A percentile compares a stretch with the other conserved stretches of the same genome.
Evolutionary conservation across 2,329 filamentous ascomycete genomes (phyloP).

Genomic region (Dryadomyces quercus-mongolicae): DNA sequence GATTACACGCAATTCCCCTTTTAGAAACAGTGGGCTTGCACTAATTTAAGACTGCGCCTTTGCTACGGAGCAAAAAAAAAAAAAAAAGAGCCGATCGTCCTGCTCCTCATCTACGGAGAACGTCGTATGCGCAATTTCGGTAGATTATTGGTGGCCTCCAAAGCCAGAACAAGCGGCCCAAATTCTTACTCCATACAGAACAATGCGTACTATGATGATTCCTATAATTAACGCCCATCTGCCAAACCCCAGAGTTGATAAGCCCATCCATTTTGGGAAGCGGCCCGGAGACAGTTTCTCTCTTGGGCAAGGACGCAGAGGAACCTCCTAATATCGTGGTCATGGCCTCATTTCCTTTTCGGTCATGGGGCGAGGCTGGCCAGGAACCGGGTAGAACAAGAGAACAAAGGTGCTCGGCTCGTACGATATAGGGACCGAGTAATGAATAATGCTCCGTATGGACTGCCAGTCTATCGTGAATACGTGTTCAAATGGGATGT

Average conservation of each 20-base stretch:
- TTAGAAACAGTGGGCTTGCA: slow-evolving; percentile 1
- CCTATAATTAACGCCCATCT: too few species aligned
- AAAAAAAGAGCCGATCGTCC: too few species aligned
- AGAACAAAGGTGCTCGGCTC: not conserved
- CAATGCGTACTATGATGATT: too few species aligned
- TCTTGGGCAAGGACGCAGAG: not conserved
- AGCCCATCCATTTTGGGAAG: not conserved
- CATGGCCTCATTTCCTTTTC: not conserved
- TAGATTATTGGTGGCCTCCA: not conserved
- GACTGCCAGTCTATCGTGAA: not conserved
- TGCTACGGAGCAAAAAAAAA: not conserved
- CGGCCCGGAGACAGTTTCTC: not conserved
- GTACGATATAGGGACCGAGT: not conserved
- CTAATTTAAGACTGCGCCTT: slow-evolving; percentile 1
- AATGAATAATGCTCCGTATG: not conserved
- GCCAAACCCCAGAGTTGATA: too few species aligned
- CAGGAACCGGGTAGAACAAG: not conserved
- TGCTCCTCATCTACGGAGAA: not conserved
- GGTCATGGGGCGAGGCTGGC: not conserved
- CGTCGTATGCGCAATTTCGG: slow-evolving; percentile 3
- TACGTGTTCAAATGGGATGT: too few species aligned
- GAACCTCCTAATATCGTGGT: not conserved
- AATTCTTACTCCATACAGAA: too few species aligned
- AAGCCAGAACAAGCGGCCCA: not conserved
- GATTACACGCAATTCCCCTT: not conserved